phyloP scores from a whole-genome alignment of 2,329 filamentous ascomycete species.

The Alternaria postmessia region DNA sequence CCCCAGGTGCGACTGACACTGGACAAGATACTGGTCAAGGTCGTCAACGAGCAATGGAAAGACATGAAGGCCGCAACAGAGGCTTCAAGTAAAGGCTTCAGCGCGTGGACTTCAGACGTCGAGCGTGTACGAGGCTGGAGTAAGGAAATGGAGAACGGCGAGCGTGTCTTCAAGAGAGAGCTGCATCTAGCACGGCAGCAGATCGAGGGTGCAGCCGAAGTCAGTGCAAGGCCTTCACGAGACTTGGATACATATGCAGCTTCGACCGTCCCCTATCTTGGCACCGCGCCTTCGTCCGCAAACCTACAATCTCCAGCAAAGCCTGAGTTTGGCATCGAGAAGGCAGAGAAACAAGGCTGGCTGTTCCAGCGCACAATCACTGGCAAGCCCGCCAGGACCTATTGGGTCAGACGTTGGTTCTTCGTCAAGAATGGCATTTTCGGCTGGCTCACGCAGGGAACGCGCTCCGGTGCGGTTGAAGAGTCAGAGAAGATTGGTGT shows the following conservation, averaged over 20 bases:
- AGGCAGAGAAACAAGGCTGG: slow-evolving; percentile 91
- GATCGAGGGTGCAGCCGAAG: slow-evolving; percentile 79
- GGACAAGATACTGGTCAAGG: slow-evolving; percentile 83
- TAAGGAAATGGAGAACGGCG: slow-evolving; percentile 91
- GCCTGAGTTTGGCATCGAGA: slow-evolving; percentile 55
- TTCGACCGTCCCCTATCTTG: slow-evolving; percentile 88
- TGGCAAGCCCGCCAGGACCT: slow-evolving; percentile 88
- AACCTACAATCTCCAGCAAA: slow-evolving; percentile 61
- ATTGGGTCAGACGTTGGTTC: slow-evolving; percentile 92
- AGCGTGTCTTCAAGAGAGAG: slow-evolving; percentile 82
- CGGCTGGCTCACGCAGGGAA: slow-evolving; percentile 87
- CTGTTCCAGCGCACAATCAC: slow-evolving; percentile 81
- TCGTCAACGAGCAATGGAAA: slow-evolving; percentile 87
- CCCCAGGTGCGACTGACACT: slow-evolving; percentile 85
- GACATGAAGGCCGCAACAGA: slow-evolving; percentile 81
- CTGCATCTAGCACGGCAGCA: slow-evolving; percentile 79
- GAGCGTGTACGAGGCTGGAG: slow-evolving; percentile 92
- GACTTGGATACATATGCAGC: slow-evolving; percentile 93
- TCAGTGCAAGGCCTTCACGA: slow-evolving; percentile 78
- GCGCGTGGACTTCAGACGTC: slow-evolving; percentile 79
- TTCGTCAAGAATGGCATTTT: slow-evolving; percentile 97
- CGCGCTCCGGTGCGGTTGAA: slow-evolving; percentile 82
- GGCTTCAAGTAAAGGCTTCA: slow-evolving; percentile 66
- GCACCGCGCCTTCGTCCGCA: slow-evolving; percentile 68
- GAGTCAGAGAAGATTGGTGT: slow-evolving; percentile 97